Percentiles rank a stretch among this genome's conserved stretches.
phyloP scores from a whole-genome alignment of 768 basidiomycete genomes.

The Pleurotus tuoliensis region DNA sequence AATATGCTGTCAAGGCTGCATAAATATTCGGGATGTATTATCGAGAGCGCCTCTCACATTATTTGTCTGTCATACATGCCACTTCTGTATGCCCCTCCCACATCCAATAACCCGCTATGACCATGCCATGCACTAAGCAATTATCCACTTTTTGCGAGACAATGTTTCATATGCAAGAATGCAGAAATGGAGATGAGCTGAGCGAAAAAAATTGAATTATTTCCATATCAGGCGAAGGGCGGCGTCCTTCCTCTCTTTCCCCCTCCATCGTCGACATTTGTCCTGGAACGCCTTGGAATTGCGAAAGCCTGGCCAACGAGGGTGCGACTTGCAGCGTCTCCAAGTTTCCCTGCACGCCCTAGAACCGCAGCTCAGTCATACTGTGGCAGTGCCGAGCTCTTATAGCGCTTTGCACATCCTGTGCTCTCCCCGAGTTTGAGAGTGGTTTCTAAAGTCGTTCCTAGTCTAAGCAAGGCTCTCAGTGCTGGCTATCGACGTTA shows the following conservation, averaged over 20 bases:
- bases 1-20: slow-evolving; percentile 95
- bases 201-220: not conserved
- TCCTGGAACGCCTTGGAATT: slow-evolving; percentile 1
- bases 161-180: not conserved
- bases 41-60: slow-evolving; percentile 1
- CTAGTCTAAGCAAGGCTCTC: not conserved
- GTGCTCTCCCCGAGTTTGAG: slow-evolving; percentile 6
- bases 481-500: no score
- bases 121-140: slow-evolving; percentile 1
- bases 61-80: not conserved
- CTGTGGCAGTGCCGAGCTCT: not conserved
- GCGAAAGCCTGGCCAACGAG: not conserved
- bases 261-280: not conserved
- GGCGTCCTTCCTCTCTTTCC: not conserved
- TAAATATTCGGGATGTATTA: slow-evolving; percentile 13
- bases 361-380: not conserved
- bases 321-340: not conserved
- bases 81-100: slow-evolving; percentile 1
- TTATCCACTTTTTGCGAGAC: not conserved
- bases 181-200: not conserved
- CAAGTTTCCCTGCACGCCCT: not conserved
- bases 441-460: not conserved
- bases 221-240: slow-evolving; percentile 6
- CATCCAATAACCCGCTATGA: slow-evolving; percentile 3
- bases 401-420: slow-evolving; percentile 2